These are phyloP conservation scores for Ascochyta lentis DNA, from an alignment of 2,329 filamentous ascomycete genomes.

Conservation along the genomic window DNA sequence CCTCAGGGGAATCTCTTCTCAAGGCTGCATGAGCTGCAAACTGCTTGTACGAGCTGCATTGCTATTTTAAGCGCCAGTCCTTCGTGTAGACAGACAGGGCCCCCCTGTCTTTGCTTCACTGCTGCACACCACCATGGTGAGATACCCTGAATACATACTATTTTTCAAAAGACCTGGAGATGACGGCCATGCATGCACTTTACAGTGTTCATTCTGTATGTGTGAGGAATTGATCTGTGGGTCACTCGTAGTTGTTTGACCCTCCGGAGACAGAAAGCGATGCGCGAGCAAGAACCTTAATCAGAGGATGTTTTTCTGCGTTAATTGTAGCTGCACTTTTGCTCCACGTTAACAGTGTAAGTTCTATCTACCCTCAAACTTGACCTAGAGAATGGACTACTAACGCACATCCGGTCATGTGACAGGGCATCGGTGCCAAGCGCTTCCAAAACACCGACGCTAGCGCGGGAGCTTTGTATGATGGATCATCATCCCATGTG, in stretches of 20 bases:
- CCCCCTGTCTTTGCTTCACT: constrained; percentile 1
- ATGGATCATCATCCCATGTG: constrained; percentile 15
- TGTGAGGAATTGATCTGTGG: not conserved
- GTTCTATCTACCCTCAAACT: not conserved
- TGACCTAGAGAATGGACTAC: not conserved
- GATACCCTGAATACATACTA: not conserved
- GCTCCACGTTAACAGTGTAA: not conserved
- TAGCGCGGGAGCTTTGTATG: constrained; percentile 14
- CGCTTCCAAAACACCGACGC: constrained; percentile 4
- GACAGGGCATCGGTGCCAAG: constrained; percentile 2
- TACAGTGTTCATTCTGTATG: not conserved
- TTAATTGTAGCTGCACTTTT: not conserved
- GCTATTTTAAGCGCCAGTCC: constrained; percentile 13
- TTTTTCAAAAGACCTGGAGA: not conserved
- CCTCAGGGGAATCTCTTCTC: not conserved
- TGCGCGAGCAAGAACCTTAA: not conserved
- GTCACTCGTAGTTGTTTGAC: not conserved
- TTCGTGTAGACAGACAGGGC: constrained; percentile 14
- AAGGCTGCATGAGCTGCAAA: constrained; percentile 1
- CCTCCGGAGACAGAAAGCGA: not conserved
- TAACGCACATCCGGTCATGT: not conserved
- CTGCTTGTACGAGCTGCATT: not conserved
- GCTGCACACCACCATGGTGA: constrained; percentile 2
- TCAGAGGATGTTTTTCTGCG: not conserved
- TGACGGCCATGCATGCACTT: too few species aligned